These are phyloP conservation scores for Cytospora mali DNA, from an alignment of 2,329 filamentous ascomycete genomes.

Conservation along the genomic window DNA sequence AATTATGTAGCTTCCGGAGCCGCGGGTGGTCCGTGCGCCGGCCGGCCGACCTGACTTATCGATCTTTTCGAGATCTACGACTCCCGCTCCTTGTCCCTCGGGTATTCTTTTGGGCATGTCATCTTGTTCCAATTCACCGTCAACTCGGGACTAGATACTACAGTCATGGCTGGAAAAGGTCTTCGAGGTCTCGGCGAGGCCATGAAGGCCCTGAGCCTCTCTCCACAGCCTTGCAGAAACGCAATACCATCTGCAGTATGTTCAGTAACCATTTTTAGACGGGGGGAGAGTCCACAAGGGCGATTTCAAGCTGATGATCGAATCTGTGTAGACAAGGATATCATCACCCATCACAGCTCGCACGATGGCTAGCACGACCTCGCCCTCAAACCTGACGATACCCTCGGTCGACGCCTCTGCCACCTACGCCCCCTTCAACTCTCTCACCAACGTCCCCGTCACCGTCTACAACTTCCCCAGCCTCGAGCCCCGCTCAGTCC, in stretches of 20 bases:
- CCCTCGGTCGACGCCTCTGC: slow-evolving; percentile 23
- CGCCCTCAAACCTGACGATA: slow-evolving; percentile 23
- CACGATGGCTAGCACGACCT: slow-evolving; percentile 27
- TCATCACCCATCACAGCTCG: slow-evolving; percentile 17
- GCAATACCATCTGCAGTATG: slow-evolving; percentile 26
- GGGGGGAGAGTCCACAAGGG: slow-evolving; percentile 18
- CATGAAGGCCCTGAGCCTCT: slow-evolving; percentile 52
- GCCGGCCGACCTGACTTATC: slow-evolving; percentile 1
- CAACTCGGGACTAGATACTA: not conserved
- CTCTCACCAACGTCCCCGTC: slow-evolving; percentile 69
- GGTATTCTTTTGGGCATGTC: not conserved
- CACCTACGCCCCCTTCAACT: slow-evolving; percentile 33
- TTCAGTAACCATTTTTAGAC: not conserved
- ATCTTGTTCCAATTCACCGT: not conserved
- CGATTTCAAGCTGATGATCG: slow-evolving; percentile 15
- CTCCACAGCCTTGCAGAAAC: slow-evolving; percentile 45
- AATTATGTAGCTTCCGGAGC: not conserved
- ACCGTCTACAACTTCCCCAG: slow-evolving; percentile 90
- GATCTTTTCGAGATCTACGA: slow-evolving; percentile 24
- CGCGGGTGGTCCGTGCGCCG: slow-evolving; percentile 24
- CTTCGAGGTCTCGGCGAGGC: slow-evolving; percentile 56
- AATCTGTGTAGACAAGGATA: slow-evolving; percentile 6
- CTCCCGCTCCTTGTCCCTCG: not conserved
- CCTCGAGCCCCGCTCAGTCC: slow-evolving; percentile 79
- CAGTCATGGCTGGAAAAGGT: slow-evolving; percentile 50